Evolutionary conservation across 2,329 filamentous ascomycete genomes (phyloP).

Genomic region (Ophiocordyceps sinensis): DNA sequence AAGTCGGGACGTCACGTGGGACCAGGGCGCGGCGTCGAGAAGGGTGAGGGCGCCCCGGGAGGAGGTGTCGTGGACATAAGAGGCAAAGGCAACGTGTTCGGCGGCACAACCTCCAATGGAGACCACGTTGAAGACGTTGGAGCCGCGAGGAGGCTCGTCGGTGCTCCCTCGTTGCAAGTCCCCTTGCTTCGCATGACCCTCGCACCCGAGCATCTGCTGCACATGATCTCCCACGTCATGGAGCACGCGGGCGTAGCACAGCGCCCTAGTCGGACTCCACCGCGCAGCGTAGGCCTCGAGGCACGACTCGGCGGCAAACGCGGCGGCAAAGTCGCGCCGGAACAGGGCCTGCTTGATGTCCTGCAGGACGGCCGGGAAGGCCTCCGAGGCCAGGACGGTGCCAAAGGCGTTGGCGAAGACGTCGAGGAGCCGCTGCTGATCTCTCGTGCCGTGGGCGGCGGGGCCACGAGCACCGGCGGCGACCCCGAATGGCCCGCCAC

Average conservation of each 20-base stretch:
- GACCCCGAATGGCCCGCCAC: neutral
- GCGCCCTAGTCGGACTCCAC: slow-evolving; percentile 77
- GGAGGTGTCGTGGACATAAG: slow-evolving; percentile 20
- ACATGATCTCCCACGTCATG: slow-evolving; percentile 20
- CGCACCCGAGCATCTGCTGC: slow-evolving; percentile 7
- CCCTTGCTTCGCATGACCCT: neutral
- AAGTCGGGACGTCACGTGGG: slow-evolving; percentile 43
- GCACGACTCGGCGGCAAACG: slow-evolving; percentile 59
- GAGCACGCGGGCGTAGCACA: slow-evolving; percentile 61
- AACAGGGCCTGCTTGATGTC: slow-evolving; percentile 77
- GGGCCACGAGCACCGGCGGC: neutral
- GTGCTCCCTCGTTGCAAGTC: neutral
- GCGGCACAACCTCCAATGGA: slow-evolving; percentile 44
- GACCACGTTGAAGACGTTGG: slow-evolving; percentile 23
- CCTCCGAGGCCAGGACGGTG: slow-evolving; percentile 28
- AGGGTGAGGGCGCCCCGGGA: slow-evolving; percentile 36
- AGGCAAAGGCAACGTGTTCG: slow-evolving; percentile 42
- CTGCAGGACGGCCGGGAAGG: slow-evolving; percentile 50
- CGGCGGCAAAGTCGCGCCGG: slow-evolving; percentile 66
- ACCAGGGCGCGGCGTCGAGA: slow-evolving; percentile 78
- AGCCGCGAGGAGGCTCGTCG: neutral
- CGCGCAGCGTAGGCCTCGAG: slow-evolving; percentile 74
- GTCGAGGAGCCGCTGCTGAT: slow-evolving; percentile 57
- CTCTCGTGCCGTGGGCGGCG: slow-evolving; percentile 1
- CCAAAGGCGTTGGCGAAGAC: slow-evolving; percentile 56